Percentiles rank a stretch among this genome's conserved stretches.
phyloP scores from a whole-genome alignment of 306 rosid genomes.

The Cucurbita pepo region DNA sequence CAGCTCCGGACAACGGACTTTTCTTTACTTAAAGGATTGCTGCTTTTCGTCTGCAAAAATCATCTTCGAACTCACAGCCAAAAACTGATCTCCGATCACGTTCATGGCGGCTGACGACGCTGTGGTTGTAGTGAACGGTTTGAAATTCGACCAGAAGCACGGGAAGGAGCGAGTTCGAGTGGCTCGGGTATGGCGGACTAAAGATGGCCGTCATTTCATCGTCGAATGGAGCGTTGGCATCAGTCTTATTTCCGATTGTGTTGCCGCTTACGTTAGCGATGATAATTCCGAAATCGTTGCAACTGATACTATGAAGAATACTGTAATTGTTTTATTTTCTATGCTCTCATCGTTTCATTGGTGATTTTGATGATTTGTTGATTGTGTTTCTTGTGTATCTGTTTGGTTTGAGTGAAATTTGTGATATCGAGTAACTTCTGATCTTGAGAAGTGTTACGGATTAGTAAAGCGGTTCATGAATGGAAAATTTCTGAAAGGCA shows the following conservation, averaged over 20 bases:
- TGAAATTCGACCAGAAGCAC: conserved; percentile 70
- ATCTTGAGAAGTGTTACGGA: neutral
- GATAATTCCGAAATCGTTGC: conserved; percentile 82
- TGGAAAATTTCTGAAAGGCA: neutral
- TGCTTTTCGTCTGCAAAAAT: neutral
- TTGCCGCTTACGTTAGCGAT: conserved; percentile 38
- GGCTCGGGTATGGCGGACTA: conserved; percentile 60
- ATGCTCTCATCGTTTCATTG: neutral
- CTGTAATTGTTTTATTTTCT: conserved; percentile 22
- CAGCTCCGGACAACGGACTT: neutral
- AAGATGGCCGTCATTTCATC: conserved; percentile 37
- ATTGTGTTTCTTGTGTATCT: neutral
- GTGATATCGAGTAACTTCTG: neutral
- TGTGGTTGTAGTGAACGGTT: conserved; percentile 18
- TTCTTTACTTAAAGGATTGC: neutral
- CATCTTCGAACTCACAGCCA: neutral
- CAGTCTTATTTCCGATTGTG: conserved; percentile 65
- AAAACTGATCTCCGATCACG: neutral
- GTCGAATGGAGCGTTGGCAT: conserved; percentile 80
- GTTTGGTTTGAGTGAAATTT: neutral
- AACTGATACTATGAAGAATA: conserved; percentile 89
- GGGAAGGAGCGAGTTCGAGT: conserved; percentile 80
- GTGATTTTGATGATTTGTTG: neutral
- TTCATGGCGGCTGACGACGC: conserved; percentile 24
- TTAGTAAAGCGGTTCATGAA: neutral